phyloP scores from a whole-genome alignment of 345 rosid genomes.

The Salix arbutifolia region DNA sequence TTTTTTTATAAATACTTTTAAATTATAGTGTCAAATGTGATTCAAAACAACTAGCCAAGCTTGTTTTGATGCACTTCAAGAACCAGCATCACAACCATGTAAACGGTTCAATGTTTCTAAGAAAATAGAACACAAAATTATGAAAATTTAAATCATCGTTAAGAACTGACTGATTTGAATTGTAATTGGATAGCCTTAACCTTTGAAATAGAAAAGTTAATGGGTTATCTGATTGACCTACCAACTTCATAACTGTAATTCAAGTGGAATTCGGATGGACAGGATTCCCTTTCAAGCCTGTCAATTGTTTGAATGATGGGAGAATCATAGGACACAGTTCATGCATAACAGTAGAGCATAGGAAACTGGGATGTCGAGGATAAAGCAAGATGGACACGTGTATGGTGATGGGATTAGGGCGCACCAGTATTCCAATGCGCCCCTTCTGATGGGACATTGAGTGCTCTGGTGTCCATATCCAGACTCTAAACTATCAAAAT shows the following conservation, averaged over 20 bases:
- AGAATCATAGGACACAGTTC: background rate
- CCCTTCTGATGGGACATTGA: background rate
- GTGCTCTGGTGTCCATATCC: background rate
- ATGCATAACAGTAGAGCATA: background rate
- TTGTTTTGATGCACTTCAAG: background rate
- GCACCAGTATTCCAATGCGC: constrained; percentile 1
- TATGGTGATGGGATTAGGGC: constrained; percentile 13
- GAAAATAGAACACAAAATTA: too few species aligned
- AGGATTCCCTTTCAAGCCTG: background rate
- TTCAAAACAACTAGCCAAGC: background rate
- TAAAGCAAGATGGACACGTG: background rate
- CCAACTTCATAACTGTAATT: too few species aligned
- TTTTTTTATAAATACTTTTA: too few species aligned
- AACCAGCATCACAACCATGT: background rate
- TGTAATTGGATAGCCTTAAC: too few species aligned
- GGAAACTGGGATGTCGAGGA: constrained; percentile 8
- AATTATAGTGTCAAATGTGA: too few species aligned
- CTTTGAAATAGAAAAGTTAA: too few species aligned
- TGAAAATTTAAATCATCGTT: too few species aligned
- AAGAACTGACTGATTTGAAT: too few species aligned
- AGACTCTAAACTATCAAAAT: background rate
- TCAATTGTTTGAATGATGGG: background rate
- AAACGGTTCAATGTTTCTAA: too few species aligned
- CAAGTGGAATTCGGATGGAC: background rate
- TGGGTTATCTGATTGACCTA: too few species aligned